Percentiles rank a stretch among this genome's conserved stretches.
These are phyloP conservation scores for Trichoderma polysporum DNA, from an alignment of 2,329 filamentous ascomycete genomes.

Conservation along the genomic window DNA sequence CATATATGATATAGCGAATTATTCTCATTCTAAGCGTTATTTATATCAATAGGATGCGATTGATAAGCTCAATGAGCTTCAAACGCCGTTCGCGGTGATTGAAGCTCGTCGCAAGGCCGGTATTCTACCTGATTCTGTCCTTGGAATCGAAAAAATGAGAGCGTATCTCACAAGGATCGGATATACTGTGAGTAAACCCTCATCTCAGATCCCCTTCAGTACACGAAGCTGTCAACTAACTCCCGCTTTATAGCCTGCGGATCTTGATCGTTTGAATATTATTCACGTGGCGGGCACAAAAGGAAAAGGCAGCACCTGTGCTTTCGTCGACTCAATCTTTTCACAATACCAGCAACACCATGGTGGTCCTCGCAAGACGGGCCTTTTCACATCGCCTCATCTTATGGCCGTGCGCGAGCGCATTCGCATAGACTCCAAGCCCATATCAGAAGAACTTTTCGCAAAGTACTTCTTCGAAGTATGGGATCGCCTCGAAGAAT, in stretches of 20 bases:
- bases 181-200: slow-evolving; percentile 55
- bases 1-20: background rate
- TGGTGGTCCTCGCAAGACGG: slow-evolving; percentile 47
- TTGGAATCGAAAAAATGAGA: slow-evolving; percentile 72
- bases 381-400: slow-evolving; percentile 69
- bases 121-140: slow-evolving; percentile 64
- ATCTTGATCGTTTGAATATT: slow-evolving; percentile 62
- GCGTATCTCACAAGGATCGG: slow-evolving; percentile 75
- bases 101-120: slow-evolving; percentile 76
- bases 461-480: slow-evolving; percentile 67
- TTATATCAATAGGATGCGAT: slow-evolving; percentile 70
- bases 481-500: slow-evolving; percentile 55
- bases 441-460: slow-evolving; percentile 59
- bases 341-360: slow-evolving; percentile 44
- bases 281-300: slow-evolving; percentile 75
- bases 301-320: slow-evolving; percentile 72
- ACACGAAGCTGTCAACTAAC: background rate
- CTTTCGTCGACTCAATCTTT: slow-evolving; percentile 64
- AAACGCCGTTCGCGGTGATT: slow-evolving; percentile 81
- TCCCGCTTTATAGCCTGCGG: slow-evolving; percentile 35
- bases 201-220: background rate
- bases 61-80: slow-evolving; percentile 80
- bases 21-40: background rate
- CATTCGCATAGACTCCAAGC: slow-evolving; percentile 60
- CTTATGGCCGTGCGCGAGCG: slow-evolving; percentile 66